Conservation (phyloP, 2,329 filamentous ascomycete genomes). For the Fusarium fracticaudum region DNA sequence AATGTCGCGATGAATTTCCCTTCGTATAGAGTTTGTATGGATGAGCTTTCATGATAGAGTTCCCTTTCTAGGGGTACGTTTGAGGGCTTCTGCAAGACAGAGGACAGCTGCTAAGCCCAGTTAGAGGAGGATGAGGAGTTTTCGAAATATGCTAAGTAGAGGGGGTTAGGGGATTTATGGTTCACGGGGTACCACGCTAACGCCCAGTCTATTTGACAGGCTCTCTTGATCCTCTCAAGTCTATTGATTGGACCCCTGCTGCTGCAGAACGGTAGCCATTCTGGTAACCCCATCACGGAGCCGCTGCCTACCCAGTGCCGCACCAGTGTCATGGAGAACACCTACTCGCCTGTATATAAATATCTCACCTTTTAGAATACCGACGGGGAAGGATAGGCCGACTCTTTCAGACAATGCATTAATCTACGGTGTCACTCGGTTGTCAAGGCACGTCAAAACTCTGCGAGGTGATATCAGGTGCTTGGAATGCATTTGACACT, state of each 20-base stretch:
- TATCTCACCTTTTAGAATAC: accelerated
- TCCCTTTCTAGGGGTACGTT: accelerated
- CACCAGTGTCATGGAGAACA: too few species aligned
- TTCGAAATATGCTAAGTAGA: background rate
- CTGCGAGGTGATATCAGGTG: background rate
- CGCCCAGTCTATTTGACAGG: background rate
- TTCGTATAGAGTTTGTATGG: too few species aligned
- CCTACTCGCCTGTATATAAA: too few species aligned
- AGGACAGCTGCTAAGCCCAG: background rate
- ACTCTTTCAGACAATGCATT: too few species aligned
- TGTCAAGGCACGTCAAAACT: background rate
- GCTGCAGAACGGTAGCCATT: too few species aligned
- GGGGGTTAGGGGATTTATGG: background rate
- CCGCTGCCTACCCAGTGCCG: background rate
- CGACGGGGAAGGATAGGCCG: background rate
- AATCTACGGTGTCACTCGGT: background rate
- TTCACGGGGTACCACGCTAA: background rate
- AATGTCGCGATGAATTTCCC: accelerated
- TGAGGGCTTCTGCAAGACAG: background rate
- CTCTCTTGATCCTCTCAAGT: too few species aligned
- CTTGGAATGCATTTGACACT: accelerated
- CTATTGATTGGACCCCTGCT: background rate
- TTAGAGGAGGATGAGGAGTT: constrained; percentile 6
- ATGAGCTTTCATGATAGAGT: too few species aligned
- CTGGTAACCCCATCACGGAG: too few species aligned